Evolutionary conservation across 2,329 filamentous ascomycete genomes (phyloP).

Genomic region (Monosporascus sp.): DNA sequence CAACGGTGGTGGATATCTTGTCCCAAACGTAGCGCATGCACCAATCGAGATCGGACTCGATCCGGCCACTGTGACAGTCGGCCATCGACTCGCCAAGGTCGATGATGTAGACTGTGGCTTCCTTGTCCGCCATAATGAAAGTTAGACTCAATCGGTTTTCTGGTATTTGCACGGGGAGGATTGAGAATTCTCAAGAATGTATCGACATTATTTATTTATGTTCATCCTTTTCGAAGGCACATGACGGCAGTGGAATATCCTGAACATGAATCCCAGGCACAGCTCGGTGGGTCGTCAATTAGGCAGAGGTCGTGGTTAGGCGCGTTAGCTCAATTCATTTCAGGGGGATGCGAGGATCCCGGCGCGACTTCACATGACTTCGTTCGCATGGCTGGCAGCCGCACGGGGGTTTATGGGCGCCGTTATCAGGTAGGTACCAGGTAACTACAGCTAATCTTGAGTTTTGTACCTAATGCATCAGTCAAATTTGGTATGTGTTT

Average conservation of each 20-base stretch:
- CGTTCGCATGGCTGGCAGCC: background rate
- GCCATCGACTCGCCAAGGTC: constrained; percentile 87
- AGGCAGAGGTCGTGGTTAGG: background rate
- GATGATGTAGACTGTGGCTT: constrained; percentile 86
- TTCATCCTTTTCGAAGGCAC: background rate
- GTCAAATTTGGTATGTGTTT: too few species aligned
- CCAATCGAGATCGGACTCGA: constrained; percentile 80
- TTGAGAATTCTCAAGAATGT: background rate
- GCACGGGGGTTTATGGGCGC: background rate
- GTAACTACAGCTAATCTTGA: too few species aligned
- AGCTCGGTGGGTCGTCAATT: background rate
- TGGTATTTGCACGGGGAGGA: background rate
- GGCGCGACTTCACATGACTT: background rate
- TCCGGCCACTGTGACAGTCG: constrained; percentile 62
- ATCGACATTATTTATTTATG: background rate
- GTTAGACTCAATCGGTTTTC: background rate
- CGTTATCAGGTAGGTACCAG: background rate
- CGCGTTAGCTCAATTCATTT: background rate
- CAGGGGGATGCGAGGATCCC: background rate
- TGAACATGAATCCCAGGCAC: background rate
- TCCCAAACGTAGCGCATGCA: constrained; percentile 92
- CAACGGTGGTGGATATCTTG: constrained; percentile 71
- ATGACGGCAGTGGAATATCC: too few species aligned
- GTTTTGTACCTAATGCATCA: too few species aligned
- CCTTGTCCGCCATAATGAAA: constrained; percentile 76